Conservation (phyloP, 1,139 yeast species). For the Saccharomyces uvarum region DNA sequence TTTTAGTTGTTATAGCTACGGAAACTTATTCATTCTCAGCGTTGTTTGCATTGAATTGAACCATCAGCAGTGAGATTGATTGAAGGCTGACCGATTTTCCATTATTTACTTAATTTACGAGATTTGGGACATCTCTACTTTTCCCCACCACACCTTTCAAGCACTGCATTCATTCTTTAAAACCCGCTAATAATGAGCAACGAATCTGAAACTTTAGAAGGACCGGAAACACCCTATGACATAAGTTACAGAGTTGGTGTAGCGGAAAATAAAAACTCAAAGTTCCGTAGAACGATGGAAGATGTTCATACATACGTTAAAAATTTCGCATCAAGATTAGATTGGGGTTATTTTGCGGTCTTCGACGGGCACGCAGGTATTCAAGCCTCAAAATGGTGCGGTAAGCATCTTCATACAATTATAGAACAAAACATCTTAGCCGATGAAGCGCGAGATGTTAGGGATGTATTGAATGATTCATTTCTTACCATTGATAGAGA, state of each 20-base stretch:
- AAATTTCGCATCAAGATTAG: conserved; percentile 79
- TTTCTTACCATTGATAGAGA: conserved; percentile 70
- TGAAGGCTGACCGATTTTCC: not conserved
- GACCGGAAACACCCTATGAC: conserved; percentile 31
- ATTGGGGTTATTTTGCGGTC: conserved; percentile 93
- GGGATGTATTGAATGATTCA: conserved; percentile 49
- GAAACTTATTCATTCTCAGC: not conserved
- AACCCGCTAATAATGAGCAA: not conserved
- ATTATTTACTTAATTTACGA: not conserved
- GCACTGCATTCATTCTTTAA: not conserved
- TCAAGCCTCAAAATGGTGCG: conserved; percentile 92
- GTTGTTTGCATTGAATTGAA: not conserved
- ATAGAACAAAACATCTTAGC: conserved; percentile 32
- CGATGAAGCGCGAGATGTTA: conserved; percentile 41
- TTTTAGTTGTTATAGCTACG: not conserved
- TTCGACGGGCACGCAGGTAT: conserved; percentile 98
- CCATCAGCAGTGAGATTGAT: not conserved
- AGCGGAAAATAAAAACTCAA: conserved; percentile 75
- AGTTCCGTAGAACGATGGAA: conserved; percentile 87
- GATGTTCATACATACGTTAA: conserved; percentile 93
- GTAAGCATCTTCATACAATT: conserved; percentile 63
- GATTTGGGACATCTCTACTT: not conserved
- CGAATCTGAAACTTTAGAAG: not conserved
- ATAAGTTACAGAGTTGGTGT: conserved; percentile 76
- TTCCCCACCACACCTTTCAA: not conserved